phyloP scores from a whole-genome alignment of 1,284 basidiomycete genomes.

The Puccinia sorghi region DNA sequence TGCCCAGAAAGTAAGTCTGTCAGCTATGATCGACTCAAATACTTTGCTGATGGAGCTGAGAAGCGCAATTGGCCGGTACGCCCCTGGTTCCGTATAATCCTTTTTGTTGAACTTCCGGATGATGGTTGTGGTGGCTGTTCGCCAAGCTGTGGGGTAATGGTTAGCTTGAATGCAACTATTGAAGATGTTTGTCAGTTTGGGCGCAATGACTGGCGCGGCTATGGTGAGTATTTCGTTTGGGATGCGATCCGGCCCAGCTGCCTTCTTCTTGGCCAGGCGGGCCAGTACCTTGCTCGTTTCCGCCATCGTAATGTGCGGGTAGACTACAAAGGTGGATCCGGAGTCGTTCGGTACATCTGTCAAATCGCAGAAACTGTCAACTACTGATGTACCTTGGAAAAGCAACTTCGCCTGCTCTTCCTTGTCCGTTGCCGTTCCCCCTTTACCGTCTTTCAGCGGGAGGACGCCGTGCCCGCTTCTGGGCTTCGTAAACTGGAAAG shows the following conservation, averaged over 20 bases:
- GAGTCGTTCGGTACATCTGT: neutral
- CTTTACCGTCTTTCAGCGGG: too few relatives aligned
- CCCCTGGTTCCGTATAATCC: conserved; percentile 12
- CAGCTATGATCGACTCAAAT: conserved; percentile 1
- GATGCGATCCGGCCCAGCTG: neutral
- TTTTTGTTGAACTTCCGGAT: conserved; percentile 22
- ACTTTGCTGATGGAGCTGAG: conserved; percentile 1
- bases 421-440: neutral
- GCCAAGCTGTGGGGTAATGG: neutral
- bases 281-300: neutral
- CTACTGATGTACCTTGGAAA: neutral
- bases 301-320: neutral
- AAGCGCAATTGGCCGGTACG: conserved; percentile 16
- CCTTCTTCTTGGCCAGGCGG: conserved; percentile 8
- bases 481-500: too few relatives aligned
- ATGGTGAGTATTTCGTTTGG: neutral
- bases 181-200: neutral
- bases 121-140: neutral
- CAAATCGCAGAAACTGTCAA: neutral
- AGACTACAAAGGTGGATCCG: neutral
- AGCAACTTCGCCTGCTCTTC: neutral
- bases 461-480: too few relatives aligned
- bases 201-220: neutral
- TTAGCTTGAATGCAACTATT: conserved; percentile 1
- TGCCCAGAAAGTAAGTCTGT: conserved; percentile 22